A percentile compares a stretch with the other conserved stretches of the same genome.
These are phyloP conservation scores for Marvania coccoides DNA, from an alignment of 139 green algal genomes.

Conservation along the genomic window DNA sequence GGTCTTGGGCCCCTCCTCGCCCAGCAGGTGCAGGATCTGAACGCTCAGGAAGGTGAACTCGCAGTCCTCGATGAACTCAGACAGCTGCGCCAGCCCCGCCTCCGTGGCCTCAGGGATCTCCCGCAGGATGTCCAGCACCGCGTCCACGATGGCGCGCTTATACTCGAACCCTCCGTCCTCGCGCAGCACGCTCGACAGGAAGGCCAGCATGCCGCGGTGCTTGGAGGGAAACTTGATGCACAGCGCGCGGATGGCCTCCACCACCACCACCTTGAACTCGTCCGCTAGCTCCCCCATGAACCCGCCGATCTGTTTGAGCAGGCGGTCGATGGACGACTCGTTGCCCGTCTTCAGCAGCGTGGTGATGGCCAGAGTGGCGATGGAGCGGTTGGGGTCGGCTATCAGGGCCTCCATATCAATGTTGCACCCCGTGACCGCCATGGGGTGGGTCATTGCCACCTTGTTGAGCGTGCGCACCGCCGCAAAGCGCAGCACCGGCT, in stretches of 20 bases:
- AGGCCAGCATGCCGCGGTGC: conserved; percentile 94
- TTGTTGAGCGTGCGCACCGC: conserved; percentile 86
- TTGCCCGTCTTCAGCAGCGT: conserved; percentile 99
- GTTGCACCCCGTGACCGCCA: conserved; percentile 95
- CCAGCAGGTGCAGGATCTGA: conserved; percentile 94
- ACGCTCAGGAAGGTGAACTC: conserved; percentile 96
- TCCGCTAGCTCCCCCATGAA: conserved; percentile 99
- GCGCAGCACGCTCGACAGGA: conserved; percentile 78
- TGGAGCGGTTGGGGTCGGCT: conserved; percentile 86
- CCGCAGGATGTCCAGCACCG: conserved; percentile 87
- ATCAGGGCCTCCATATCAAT: conserved; percentile 99
- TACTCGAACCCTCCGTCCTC: conserved; percentile 97
- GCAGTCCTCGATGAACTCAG: conserved; percentile 99
- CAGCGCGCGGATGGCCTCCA: conserved; percentile 90
- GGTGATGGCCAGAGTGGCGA: conserved; percentile 98
- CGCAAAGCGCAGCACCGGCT: conserved; percentile 95
- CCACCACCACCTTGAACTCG: conserved; percentile 99
- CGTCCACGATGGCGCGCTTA: conserved; percentile 94
- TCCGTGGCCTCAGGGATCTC: conserved; percentile 97
- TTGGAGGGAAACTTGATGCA: conserved; percentile 98
- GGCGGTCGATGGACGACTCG: conserved; percentile 91
- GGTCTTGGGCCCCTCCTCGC: conserved; percentile 70
- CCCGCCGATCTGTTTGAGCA: conserved; percentile 95
- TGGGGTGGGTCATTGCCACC: conserved; percentile 91
- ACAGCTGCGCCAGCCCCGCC: conserved; percentile 89